Percentiles rank a stretch among this genome's conserved stretches.
phyloP scores from a whole-genome alignment of 495 filamentous ascomycete species.

The Xanthoparmelia taractica region DNA sequence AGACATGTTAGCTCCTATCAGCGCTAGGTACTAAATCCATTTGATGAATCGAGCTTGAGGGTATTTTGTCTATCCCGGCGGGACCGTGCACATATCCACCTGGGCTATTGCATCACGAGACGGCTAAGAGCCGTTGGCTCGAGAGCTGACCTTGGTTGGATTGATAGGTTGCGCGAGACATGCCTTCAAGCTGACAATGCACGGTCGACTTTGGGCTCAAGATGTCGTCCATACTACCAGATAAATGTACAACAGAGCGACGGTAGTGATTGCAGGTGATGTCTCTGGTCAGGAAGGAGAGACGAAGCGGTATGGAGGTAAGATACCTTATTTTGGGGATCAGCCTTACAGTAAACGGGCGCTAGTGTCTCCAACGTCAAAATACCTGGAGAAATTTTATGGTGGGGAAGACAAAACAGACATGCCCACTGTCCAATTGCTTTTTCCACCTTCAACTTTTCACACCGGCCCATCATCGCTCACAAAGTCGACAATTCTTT shows the following conservation, averaged over 20 bases:
- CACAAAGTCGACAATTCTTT: neutral
- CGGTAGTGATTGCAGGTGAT: neutral
- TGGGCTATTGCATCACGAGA: neutral
- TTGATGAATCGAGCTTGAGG: neutral
- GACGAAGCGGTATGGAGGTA: no score
- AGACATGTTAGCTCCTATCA: neutral
- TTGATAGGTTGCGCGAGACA: neutral
- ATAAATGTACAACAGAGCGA: neutral
- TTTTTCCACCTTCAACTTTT: neutral
- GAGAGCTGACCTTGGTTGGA: neutral
- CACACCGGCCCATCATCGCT: neutral
- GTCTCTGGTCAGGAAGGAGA: neutral
- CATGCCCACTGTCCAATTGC: neutral
- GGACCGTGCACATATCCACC: neutral
- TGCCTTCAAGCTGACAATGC: neutral
- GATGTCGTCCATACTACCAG: neutral
- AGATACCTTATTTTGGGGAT: no score
- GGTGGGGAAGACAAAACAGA: neutral
- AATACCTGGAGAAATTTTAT: neutral
- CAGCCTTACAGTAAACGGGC: neutral
- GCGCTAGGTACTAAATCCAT: neutral
- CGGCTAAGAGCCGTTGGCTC: neutral
- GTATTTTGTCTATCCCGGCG: neutral
- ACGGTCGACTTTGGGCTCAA: neutral
- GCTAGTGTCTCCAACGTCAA: slow-evolving; percentile 4